phyloP scores from a whole-genome alignment of 176 grass and related monocot genomes.

The Carex littledalei region DNA sequence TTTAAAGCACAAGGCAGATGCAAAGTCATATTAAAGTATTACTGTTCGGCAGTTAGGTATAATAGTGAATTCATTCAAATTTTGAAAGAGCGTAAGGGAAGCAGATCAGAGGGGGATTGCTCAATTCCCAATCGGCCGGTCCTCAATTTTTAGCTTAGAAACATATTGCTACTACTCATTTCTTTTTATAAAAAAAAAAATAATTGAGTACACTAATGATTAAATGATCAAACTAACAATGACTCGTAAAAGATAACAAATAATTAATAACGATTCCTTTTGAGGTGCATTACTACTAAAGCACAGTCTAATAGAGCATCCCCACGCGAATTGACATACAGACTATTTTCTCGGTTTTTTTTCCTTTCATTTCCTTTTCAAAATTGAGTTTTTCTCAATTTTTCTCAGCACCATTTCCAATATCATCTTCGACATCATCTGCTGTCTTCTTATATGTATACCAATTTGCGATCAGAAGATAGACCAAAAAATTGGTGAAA shows the following conservation, averaged over 20 bases:
- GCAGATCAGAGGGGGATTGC: no score
- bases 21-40: no score
- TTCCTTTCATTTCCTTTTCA: neutral
- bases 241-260: neutral
- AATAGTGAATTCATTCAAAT: no score
- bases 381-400: constrained; percentile 15
- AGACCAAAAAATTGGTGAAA: constrained; percentile 47
- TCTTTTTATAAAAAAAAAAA: neutral
- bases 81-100: no score
- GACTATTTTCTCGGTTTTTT: neutral
- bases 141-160: neutral
- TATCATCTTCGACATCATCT: constrained; percentile 22
- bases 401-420: neutral
- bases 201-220: neutral
- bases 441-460: constrained; percentile 83
- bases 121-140: neutral
- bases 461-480: constrained; percentile 59
- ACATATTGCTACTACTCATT: neutral
- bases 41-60: no score
- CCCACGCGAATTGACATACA: neutral
- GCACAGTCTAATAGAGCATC: neutral
- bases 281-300: neutral
- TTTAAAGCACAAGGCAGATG: no score
- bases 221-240: neutral
- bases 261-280: neutral